Percentiles rank a stretch among this genome's conserved stretches.
Conservation (phyloP, 2,329 filamentous ascomycete species). For the Fusarium pseudocircinatum region DNA sequence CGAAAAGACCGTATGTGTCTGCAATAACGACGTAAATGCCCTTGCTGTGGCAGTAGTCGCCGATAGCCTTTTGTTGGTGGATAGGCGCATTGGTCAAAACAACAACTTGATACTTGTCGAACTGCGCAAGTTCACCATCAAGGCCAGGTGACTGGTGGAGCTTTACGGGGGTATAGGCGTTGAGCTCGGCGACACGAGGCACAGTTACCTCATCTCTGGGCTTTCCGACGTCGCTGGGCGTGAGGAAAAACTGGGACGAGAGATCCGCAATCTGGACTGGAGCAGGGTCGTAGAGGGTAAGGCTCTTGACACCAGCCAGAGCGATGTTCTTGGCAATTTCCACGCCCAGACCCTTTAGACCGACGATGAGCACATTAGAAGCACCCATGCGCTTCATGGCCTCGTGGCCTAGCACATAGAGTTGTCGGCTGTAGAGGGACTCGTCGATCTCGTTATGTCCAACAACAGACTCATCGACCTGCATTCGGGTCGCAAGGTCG, state of each 20-base stretch:
- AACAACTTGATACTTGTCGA: slow-evolving; percentile 92
- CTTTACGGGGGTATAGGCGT: slow-evolving; percentile 92
- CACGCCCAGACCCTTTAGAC: slow-evolving; percentile 92
- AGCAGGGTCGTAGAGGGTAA: slow-evolving; percentile 90
- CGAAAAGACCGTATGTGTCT: slow-evolving; percentile 94
- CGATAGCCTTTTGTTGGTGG: slow-evolving; percentile 82
- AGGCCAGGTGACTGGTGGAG: slow-evolving; percentile 75
- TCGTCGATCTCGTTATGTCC: slow-evolving; percentile 73
- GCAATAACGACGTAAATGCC: slow-evolving; percentile 89
- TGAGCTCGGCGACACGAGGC: slow-evolving; percentile 91
- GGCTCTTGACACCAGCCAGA: slow-evolving; percentile 95
- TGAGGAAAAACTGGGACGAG: slow-evolving; percentile 97
- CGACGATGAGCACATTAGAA: slow-evolving; percentile 92
- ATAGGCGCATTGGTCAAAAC: slow-evolving; percentile 88
- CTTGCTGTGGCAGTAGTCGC: slow-evolving; percentile 93
- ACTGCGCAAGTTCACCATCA: slow-evolving; percentile 77
- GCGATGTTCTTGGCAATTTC: slow-evolving; percentile 99
- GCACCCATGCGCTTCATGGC: slow-evolving; percentile 99
- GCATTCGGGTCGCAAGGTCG: slow-evolving; percentile 71
- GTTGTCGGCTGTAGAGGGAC: slow-evolving; percentile 78
- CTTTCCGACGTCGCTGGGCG: slow-evolving; percentile 87
- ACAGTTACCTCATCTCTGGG: slow-evolving; percentile 87
- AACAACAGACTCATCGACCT: slow-evolving; percentile 69
- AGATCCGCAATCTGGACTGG: slow-evolving; percentile 87
- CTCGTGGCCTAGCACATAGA: slow-evolving; percentile 76